Percentiles rank a stretch among this genome's conserved stretches.
These are phyloP conservation scores for Plectosphaerella plurivora DNA, from an alignment of 2,329 filamentous ascomycete species.

Conservation along the genomic window DNA sequence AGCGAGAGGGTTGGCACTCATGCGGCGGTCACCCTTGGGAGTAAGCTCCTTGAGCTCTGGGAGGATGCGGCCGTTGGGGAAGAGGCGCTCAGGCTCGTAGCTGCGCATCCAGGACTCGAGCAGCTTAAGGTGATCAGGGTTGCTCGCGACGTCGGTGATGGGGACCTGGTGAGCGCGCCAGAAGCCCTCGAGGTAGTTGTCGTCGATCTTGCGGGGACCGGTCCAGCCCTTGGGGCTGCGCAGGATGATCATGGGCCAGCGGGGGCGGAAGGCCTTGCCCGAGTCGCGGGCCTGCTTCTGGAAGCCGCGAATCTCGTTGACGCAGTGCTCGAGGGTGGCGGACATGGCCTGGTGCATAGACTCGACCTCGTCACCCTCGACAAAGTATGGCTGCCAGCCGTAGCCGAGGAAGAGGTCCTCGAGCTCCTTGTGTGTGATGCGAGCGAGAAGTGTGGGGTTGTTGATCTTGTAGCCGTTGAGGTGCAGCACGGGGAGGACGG, in stretches of 20 bases:
- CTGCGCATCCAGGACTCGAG: conserved; percentile 74
- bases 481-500: conserved; percentile 72
- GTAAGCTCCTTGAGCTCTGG: conserved; percentile 60
- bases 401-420: conserved; percentile 67
- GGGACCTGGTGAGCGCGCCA: conserved; percentile 78
- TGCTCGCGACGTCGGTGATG: conserved; percentile 64
- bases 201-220: conserved; percentile 65
- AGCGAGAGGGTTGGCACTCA: conserved; percentile 73
- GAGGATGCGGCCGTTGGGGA: conserved; percentile 59
- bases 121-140: conserved; percentile 60
- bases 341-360: conserved; percentile 83
- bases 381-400: conserved; percentile 76
- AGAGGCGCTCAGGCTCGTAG: conserved; percentile 70
- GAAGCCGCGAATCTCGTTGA: conserved; percentile 62
- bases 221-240: conserved; percentile 79
- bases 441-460: conserved; percentile 69
- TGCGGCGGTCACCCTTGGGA: conserved; percentile 61
- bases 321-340: conserved; percentile 67
- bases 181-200: conserved; percentile 69
- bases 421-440: conserved; percentile 71
- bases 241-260: conserved; percentile 76
- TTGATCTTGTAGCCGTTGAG: conserved; percentile 85
- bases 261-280: conserved; percentile 64
- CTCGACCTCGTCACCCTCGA: conserved; percentile 69
- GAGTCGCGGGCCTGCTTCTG: conserved; percentile 67